phyloP scores from a whole-genome alignment of 2,329 filamentous ascomycete genomes.

The Fusarium sp. region DNA sequence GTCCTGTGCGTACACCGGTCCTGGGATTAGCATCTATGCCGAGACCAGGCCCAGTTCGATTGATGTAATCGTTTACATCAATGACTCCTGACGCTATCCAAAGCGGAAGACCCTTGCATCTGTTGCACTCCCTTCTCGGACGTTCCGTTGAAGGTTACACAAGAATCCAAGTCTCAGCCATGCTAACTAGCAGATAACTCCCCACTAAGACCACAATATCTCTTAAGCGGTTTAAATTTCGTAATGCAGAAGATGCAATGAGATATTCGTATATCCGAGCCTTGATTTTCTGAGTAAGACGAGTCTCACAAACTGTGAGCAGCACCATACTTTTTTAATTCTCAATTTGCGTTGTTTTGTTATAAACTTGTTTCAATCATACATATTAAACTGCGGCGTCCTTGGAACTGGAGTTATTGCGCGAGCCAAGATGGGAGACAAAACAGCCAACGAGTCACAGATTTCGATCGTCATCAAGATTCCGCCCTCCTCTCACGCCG shows the following conservation, averaged over 20 bases:
- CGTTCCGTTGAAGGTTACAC: not conserved
- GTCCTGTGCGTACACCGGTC: too few relatives aligned
- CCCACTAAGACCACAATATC: not conserved
- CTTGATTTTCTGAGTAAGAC: not conserved
- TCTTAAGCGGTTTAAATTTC: not conserved
- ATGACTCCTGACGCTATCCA: not conserved
- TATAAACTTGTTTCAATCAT: not conserved
- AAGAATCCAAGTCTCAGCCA: not conserved
- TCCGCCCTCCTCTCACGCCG: constrained; percentile 25
- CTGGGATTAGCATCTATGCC: not conserved
- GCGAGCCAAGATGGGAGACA: not conserved
- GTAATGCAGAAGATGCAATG: not conserved
- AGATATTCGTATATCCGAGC: not conserved
- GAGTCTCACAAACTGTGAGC: not conserved
- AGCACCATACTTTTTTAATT: not conserved
- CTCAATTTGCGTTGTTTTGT: not conserved
- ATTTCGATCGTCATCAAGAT: constrained; percentile 34
- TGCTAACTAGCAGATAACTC: not conserved
- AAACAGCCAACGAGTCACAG: not conserved
- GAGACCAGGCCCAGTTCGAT: not conserved
- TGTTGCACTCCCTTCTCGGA: not conserved
- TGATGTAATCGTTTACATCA: not conserved
- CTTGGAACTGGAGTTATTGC: not conserved
- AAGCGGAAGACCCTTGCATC: too few relatives aligned
- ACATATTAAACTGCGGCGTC: not conserved